A percentile compares a stretch with the other conserved stretches of the same genome.
Conservation (phyloP, 2,329 filamentous ascomycete genomes). For the Ambrosiella beaveri region DNA sequence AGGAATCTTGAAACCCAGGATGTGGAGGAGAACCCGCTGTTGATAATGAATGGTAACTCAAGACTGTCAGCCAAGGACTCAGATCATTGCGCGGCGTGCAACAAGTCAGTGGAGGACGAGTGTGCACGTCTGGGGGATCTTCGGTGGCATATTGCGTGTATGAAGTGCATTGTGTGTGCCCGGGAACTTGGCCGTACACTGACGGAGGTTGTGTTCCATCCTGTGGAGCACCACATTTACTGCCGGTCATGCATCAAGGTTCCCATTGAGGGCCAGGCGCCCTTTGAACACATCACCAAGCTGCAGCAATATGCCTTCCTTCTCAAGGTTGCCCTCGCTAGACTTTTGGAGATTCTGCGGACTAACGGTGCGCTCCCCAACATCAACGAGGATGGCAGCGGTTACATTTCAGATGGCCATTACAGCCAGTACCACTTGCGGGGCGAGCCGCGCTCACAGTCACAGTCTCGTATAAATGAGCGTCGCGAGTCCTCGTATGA, state of each 20-base stretch:
- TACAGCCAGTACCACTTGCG: background rate
- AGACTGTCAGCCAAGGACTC: conserved; percentile 57
- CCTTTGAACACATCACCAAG: conserved; percentile 62
- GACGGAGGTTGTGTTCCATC: conserved; percentile 53
- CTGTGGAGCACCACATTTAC: conserved; percentile 48
- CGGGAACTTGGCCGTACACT: conserved; percentile 51
- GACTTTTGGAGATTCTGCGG: conserved; percentile 72
- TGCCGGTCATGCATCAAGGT: conserved; percentile 51
- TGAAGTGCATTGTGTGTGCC: conserved; percentile 51
- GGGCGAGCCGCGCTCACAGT: conserved; percentile 54
- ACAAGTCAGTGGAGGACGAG: conserved; percentile 84
- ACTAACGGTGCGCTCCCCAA: conserved; percentile 66
- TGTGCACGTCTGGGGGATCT: conserved; percentile 59
- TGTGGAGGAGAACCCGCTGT: conserved; percentile 49
- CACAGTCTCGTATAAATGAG: conserved; percentile 41
- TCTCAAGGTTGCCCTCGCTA: conserved; percentile 74
- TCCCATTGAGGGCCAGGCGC: conserved; percentile 31
- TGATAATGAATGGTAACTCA: conserved; percentile 47
- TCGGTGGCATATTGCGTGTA: conserved; percentile 71
- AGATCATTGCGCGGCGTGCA: conserved; percentile 69
- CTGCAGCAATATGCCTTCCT: conserved; percentile 91
- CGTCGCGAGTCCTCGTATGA: conserved; percentile 67
- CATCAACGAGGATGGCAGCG: conserved; percentile 53
- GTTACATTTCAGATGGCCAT: conserved; percentile 46
- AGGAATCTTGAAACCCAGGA: conserved; percentile 49